Conservation (phyloP, 2,329 filamentous ascomycete genomes). For the Cercospora canescens region DNA sequence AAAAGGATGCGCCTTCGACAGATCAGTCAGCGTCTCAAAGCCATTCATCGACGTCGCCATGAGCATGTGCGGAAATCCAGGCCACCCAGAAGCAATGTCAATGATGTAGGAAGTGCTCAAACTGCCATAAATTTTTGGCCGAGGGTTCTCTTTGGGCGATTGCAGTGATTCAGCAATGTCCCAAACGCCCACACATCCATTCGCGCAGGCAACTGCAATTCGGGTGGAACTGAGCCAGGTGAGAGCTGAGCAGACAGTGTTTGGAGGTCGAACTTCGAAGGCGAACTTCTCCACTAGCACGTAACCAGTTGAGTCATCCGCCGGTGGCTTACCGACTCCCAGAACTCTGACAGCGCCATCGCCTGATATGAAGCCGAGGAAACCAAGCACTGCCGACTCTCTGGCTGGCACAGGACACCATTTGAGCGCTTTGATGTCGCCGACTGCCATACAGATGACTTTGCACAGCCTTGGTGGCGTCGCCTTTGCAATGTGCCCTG, state of each 20-base stretch:
- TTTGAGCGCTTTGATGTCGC: slow-evolving; percentile 54
- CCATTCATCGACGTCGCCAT: slow-evolving; percentile 57
- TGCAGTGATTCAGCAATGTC: slow-evolving; percentile 37
- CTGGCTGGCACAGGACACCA: slow-evolving; percentile 55
- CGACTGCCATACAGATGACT: slow-evolving; percentile 59
- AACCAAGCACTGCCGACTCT: slow-evolving; percentile 44
- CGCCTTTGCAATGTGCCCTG: slow-evolving; percentile 46
- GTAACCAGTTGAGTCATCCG: slow-evolving; percentile 28
- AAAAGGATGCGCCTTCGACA: slow-evolving; percentile 46
- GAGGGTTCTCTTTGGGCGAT: slow-evolving; percentile 26
- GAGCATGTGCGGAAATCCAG: slow-evolving; percentile 54
- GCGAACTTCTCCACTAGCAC: slow-evolving; percentile 49
- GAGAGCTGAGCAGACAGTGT: slow-evolving; percentile 57
- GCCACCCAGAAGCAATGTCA: slow-evolving; percentile 52
- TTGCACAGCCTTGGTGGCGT: slow-evolving; percentile 48
- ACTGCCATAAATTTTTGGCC: slow-evolving; percentile 46
- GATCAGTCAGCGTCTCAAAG: slow-evolving; percentile 55
- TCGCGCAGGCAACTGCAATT: slow-evolving; percentile 56
- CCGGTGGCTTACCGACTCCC: slow-evolving; percentile 43
- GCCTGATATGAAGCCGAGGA: slow-evolving; percentile 59
- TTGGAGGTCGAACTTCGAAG: slow-evolving; percentile 52
- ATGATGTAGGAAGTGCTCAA: slow-evolving; percentile 51
- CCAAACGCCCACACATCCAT: slow-evolving; percentile 59
- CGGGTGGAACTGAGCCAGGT: slow-evolving; percentile 58
- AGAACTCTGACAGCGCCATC: slow-evolving; percentile 59